phyloP scores from a whole-genome alignment of 345 rosid species.

The Murraya koenigii region DNA sequence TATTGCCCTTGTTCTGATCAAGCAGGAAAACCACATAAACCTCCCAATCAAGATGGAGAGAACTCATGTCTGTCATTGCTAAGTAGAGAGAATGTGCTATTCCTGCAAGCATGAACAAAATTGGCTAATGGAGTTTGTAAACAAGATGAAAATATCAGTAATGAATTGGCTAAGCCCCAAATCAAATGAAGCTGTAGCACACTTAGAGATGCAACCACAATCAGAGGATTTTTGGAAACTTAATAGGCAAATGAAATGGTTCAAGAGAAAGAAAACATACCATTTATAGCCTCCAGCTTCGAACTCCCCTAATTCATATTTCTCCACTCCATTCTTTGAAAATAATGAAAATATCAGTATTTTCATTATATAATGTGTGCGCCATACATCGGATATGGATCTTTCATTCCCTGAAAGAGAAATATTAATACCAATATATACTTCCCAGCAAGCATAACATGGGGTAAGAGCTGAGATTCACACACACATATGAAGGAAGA shows the following conservation, averaged over 20 bases:
- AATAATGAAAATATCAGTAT: slow-evolving; percentile 51
- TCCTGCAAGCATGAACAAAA: slow-evolving; percentile 29
- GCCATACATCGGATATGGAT: slow-evolving; percentile 45
- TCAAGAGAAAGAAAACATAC: slow-evolving; percentile 21
- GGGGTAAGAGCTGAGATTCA: too few relatives aligned
- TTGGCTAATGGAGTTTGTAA: too few relatives aligned
- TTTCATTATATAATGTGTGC: slow-evolving; percentile 52
- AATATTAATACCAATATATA: too few relatives aligned
- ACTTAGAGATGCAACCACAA: too few relatives aligned
- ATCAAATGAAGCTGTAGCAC: too few relatives aligned
- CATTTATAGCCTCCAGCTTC: slow-evolving; percentile 79
- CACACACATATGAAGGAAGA: too few relatives aligned
- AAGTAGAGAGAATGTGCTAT: slow-evolving; percentile 52
- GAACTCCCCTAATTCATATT: slow-evolving; percentile 60
- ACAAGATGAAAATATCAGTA: background rate
- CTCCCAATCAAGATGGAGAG: slow-evolving; percentile 48
- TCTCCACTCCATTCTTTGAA: slow-evolving; percentile 38
- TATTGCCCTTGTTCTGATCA: slow-evolving; percentile 36
- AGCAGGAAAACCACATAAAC: slow-evolving; percentile 46
- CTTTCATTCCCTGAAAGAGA: slow-evolving; percentile 31
- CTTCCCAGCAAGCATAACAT: too few relatives aligned
- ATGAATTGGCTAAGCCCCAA: background rate
- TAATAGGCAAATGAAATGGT: too few relatives aligned
- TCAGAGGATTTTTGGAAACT: too few relatives aligned
- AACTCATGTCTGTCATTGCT: slow-evolving; percentile 40